Percentiles rank a stretch among this genome's conserved stretches.
These are phyloP conservation scores for Rhizomucor pusillus DNA, from an alignment of 371 early-diverging fungal genomes.

Conservation along the genomic window DNA sequence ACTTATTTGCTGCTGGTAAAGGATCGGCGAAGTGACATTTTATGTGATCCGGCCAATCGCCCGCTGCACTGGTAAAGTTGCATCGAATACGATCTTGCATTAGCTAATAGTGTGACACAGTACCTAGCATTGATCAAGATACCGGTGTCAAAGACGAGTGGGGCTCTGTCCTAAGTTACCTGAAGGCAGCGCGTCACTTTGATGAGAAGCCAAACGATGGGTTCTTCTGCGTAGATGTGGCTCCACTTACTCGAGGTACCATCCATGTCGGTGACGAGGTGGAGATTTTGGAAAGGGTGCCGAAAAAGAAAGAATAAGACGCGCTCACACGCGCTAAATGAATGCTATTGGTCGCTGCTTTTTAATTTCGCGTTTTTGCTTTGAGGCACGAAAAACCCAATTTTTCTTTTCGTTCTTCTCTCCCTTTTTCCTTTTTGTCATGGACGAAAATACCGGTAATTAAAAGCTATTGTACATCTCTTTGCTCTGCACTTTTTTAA, in stretches of 20 bases:
- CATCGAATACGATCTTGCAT: no score
- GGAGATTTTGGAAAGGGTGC: conserved; percentile 41
- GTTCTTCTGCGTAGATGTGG: conserved; percentile 42
- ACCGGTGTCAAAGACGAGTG: conserved; percentile 40
- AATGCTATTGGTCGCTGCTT: no score
- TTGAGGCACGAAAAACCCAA: no score
- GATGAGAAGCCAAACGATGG: conserved; percentile 29
- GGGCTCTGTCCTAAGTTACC: conserved; percentile 32
- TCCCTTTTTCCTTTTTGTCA: no score
- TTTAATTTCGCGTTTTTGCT: no score
- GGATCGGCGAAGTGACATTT: conserved; percentile 43
- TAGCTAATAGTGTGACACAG: no score
- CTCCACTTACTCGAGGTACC: conserved; percentile 41
- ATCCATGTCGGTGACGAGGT: conserved; percentile 41
- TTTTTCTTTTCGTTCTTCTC: no score
- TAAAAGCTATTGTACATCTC: no score
- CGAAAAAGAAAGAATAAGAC: conserved; percentile 2
- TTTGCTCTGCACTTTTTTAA: no score
- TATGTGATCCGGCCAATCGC: conserved; percentile 42
- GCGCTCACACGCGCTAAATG: background rate
- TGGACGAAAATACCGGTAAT: no score
- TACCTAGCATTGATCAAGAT: conserved; percentile 48
- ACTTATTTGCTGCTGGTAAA: conserved; percentile 9
- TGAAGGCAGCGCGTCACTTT: conserved; percentile 29
- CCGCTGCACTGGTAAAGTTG: conserved; percentile 35